Conservation (phyloP, 2,329 filamentous ascomycete species). For the Blastomyces gilchristii region DNA sequence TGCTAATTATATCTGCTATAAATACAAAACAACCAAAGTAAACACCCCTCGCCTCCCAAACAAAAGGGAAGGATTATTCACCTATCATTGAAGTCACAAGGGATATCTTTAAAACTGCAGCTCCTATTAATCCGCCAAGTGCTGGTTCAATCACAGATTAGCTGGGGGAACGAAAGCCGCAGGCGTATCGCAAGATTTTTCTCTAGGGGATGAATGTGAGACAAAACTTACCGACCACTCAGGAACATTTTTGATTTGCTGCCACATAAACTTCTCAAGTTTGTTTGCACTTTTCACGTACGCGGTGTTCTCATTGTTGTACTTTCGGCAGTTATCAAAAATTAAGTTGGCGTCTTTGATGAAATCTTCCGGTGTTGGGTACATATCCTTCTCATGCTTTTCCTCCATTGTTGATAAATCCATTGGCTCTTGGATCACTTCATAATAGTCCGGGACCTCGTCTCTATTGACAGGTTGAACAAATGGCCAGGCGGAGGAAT, state of each 20-base stretch:
- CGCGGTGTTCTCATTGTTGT: constrained; percentile 90
- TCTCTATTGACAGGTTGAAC: constrained; percentile 86
- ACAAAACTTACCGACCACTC: constrained; percentile 62
- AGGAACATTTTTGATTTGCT: constrained; percentile 78
- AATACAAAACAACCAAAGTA: not conserved
- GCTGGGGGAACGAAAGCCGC: constrained; percentile 7
- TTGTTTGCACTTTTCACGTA: constrained; percentile 95
- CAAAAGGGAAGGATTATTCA: not conserved
- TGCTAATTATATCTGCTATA: not conserved
- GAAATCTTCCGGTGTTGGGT: constrained; percentile 85
- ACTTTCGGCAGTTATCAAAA: constrained; percentile 88
- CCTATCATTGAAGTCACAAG: not conserved
- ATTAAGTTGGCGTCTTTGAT: constrained; percentile 78
- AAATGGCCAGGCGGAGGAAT: constrained; percentile 89
- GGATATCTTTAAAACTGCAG: not conserved
- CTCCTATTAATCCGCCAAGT: constrained; percentile 30
- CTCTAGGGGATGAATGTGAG: not conserved
- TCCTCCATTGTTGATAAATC: constrained; percentile 91
- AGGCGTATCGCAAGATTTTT: not conserved
- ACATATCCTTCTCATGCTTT: constrained; percentile 88
- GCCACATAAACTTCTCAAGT: constrained; percentile 90
- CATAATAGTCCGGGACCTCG: constrained; percentile 97
- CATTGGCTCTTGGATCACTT: constrained; percentile 97
- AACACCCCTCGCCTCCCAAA: not conserved
- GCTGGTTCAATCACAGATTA: constrained; percentile 20